phyloP scores from a whole-genome alignment of 1,284 basidiomycete genomes.

The Polyporus tsugae region DNA sequence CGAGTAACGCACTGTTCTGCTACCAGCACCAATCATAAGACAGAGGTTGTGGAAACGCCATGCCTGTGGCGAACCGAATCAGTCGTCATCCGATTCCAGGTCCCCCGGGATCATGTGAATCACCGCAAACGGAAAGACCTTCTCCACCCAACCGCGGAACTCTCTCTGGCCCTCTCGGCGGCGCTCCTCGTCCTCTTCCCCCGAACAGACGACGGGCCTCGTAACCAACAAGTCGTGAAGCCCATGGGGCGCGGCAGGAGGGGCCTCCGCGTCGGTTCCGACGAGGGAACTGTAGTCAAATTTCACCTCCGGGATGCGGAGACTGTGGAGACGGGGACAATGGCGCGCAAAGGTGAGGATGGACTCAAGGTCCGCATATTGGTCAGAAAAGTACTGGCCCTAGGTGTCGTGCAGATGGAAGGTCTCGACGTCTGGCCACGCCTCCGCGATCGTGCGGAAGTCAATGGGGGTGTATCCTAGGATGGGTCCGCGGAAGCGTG shows the following conservation, averaged over 20 bases:
- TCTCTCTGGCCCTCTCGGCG: no score
- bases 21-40: no score
- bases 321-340: background rate
- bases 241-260: background rate
- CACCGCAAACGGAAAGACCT: no score
- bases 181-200: no score
- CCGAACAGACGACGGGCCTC: no score
- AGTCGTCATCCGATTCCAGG: no score
- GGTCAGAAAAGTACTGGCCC: background rate
- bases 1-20: no score
- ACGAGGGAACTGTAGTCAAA: background rate
- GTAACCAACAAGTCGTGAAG: background rate
- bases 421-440: constrained; percentile 3
- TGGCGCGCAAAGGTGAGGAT: background rate
- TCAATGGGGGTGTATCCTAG: background rate
- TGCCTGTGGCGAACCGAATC: no score
- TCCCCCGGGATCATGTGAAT: no score
- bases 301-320: background rate
- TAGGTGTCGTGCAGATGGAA: background rate
- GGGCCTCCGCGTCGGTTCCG: background rate
- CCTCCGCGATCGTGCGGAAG: background rate
- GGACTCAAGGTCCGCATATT: background rate
- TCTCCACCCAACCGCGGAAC: no score
- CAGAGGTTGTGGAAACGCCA: no score
- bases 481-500: background rate